Conservation (phyloP, 164 flowering plant species). For the Dillenia turbinata region DNA sequence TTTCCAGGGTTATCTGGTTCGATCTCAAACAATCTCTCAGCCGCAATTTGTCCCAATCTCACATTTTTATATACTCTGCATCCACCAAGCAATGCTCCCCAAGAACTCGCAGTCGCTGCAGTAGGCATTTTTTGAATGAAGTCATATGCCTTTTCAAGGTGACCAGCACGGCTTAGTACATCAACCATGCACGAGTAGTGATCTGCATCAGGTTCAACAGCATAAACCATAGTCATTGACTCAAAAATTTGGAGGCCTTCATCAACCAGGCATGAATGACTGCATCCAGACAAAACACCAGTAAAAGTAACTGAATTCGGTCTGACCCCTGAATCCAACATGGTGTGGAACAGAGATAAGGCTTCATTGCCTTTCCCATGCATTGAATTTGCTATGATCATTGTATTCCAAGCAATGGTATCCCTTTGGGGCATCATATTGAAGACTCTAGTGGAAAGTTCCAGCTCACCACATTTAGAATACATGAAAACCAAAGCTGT, state of each 20-base stretch:
- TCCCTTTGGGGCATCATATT: slow-evolving; percentile 32
- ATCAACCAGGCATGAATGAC: slow-evolving; percentile 51
- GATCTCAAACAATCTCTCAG: slow-evolving; percentile 40
- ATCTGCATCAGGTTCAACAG: slow-evolving; percentile 41
- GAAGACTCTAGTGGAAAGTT: slow-evolving; percentile 33
- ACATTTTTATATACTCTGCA: slow-evolving; percentile 57
- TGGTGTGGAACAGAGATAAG: slow-evolving; percentile 37
- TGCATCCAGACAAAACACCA: slow-evolving; percentile 52
- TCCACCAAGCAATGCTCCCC: slow-evolving; percentile 65
- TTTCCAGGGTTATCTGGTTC: slow-evolving; percentile 69
- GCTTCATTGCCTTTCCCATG: slow-evolving; percentile 55
- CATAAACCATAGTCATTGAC: slow-evolving; percentile 37
- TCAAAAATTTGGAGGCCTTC: slow-evolving; percentile 36
- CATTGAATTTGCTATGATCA: slow-evolving; percentile 58
- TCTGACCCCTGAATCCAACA: slow-evolving; percentile 38
- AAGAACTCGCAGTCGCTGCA: slow-evolving; percentile 47
- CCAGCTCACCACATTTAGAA: slow-evolving; percentile 58
- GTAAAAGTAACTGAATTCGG: slow-evolving; percentile 55
- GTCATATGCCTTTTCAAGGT: slow-evolving; percentile 42
- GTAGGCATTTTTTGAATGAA: slow-evolving; percentile 52
- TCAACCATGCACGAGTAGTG: slow-evolving; percentile 63
- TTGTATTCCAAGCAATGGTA: slow-evolving; percentile 58
- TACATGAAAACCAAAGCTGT: slow-evolving; percentile 55
- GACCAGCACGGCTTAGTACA: slow-evolving; percentile 55
- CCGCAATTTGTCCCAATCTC: slow-evolving; percentile 46